Evolutionary conservation across 176 grass and related monocot species (phyloP).

Genomic region (Paspalum vaginatum): DNA sequence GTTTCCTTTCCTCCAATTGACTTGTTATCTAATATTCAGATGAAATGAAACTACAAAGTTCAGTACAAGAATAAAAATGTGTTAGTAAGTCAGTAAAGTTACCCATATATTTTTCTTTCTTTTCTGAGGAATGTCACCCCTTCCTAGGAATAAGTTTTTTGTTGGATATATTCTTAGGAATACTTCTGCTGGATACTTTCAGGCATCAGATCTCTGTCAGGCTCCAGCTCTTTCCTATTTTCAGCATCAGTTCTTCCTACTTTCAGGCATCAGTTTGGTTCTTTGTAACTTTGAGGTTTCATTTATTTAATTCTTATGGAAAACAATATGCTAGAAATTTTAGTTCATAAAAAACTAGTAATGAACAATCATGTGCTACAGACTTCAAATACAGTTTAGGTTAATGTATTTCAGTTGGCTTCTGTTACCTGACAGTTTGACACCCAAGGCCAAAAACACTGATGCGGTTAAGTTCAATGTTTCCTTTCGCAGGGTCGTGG

Average conservation of each 20-base stretch:
- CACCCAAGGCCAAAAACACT: background rate
- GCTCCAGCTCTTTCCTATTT: background rate
- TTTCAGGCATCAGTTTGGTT: background rate
- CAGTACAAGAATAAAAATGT: background rate
- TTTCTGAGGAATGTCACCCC: no score
- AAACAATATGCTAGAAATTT: background rate
- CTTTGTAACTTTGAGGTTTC: background rate
- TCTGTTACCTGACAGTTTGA: background rate
- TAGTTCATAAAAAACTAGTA: background rate
- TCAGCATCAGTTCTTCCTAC: background rate
- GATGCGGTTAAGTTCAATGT: background rate
- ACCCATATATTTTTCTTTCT: background rate
- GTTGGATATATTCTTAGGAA: background rate
- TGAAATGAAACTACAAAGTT: background rate
- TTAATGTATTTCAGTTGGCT: conserved; percentile 3
- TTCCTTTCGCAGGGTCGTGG: conserved; percentile 67
- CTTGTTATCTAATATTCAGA: background rate
- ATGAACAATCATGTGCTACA: background rate
- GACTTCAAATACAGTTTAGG: background rate
- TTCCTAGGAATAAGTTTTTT: background rate
- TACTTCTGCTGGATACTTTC: background rate
- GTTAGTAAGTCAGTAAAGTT: background rate
- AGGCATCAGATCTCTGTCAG: background rate
- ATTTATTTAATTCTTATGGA: background rate
- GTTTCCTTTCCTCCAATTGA: background rate